Percentiles rank a stretch among this genome's conserved stretches.
Conservation (phyloP, 129 eudicot genomes). For the Flaveria trinervia region DNA sequence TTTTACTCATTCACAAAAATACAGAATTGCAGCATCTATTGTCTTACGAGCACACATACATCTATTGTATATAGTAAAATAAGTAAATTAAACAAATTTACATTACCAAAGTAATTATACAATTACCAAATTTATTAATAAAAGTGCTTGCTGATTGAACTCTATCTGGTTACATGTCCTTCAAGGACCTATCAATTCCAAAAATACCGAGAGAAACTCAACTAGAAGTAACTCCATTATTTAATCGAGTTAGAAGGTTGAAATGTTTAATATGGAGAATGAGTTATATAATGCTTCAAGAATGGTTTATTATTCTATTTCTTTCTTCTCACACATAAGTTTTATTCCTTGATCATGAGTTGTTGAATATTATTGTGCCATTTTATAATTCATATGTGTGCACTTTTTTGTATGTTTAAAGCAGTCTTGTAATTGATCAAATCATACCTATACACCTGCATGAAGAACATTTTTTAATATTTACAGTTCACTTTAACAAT, state of each 20-base stretch:
- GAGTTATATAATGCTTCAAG: slow-evolving; percentile 7
- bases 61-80: not conserved
- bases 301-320: not conserved
- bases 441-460: not conserved
- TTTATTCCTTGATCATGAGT: slow-evolving; percentile 6
- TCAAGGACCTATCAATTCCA: not conserved
- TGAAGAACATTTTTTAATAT: not conserved
- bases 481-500: not conserved
- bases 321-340: not conserved
- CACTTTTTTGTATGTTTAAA: not conserved
- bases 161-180: not conserved
- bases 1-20: not conserved
- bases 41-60: not conserved
- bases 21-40: not conserved
- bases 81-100: not conserved
- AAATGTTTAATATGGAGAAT: not conserved
- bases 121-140: not conserved
- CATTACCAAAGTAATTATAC: not conserved
- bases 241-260: not conserved
- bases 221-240: not conserved
- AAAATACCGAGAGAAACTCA: not conserved
- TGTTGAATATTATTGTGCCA: not conserved
- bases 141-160: not conserved
- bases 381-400: not conserved
- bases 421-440: not conserved